phyloP scores from a whole-genome alignment of 768 basidiomycete genomes.

The Tephrocybe sp. region DNA sequence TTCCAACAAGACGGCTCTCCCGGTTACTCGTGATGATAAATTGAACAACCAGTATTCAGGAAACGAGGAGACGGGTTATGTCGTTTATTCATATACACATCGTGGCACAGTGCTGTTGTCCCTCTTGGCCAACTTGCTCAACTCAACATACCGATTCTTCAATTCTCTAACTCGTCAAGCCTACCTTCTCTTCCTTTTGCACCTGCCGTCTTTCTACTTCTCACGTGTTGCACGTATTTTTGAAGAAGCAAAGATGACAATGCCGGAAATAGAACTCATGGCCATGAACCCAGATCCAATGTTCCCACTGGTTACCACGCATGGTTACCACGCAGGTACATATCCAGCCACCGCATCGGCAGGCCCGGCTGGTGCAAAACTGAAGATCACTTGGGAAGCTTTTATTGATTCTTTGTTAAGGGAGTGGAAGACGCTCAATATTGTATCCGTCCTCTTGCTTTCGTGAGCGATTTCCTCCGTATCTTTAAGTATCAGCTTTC shows the following conservation, averaged over 20 bases:
- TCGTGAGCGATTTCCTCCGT: conserved; percentile 15
- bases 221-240: conserved; percentile 75
- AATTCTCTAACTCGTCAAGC: background rate
- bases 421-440: conserved; percentile 20
- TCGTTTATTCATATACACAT: conserved; percentile 1
- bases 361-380: conserved; percentile 36
- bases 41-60: background rate
- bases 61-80: background rate
- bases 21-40: background rate
- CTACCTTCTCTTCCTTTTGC: conserved; percentile 37
- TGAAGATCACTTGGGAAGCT: conserved; percentile 34
- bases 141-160: conserved; percentile 39
- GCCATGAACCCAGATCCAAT: conserved; percentile 23
- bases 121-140: conserved; percentile 46
- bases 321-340: too few relatives aligned
- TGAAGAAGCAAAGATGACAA: conserved; percentile 71
- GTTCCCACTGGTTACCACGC: too few relatives aligned
- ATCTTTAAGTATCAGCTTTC: background rate
- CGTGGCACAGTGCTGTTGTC: conserved; percentile 29
- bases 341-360: conserved; percentile 25
- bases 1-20: conserved; percentile 1
- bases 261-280: conserved; percentile 61
- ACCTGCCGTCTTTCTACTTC: conserved; percentile 73
- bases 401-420: conserved; percentile 20
- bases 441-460: conserved; percentile 19